Evolutionary conservation across 2,329 filamentous ascomycete genomes (phyloP).

Genomic region (Elsinoe ampelina): DNA sequence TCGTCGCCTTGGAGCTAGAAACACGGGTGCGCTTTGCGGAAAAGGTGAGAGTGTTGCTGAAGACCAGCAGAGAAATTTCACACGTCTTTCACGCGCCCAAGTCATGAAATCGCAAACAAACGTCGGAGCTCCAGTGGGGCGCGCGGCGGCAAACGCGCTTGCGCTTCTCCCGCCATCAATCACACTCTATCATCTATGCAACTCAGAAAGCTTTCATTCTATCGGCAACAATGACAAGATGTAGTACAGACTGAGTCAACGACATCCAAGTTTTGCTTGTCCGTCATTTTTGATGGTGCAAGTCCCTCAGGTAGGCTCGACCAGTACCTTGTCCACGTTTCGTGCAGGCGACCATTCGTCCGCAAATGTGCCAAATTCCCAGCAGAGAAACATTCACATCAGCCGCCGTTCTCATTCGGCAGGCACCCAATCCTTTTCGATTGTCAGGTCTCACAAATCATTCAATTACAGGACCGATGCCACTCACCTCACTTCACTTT

Average conservation of each 20-base stretch:
- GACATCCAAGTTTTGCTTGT: too few relatives aligned
- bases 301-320: too few relatives aligned
- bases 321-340: background rate
- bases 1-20: too few relatives aligned
- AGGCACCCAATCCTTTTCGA: too few relatives aligned
- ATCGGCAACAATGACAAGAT: too few relatives aligned
- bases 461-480: too few relatives aligned
- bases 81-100: slow-evolving; percentile 4
- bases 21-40: background rate
- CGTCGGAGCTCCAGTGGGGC: slow-evolving; percentile 10
- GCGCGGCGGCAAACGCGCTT: slow-evolving; percentile 1
- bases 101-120: background rate
- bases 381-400: too few relatives aligned
- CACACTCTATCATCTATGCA: background rate
- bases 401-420: too few relatives aligned
- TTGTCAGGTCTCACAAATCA: background rate
- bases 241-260: too few relatives aligned
- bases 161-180: background rate
- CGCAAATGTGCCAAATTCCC: too few relatives aligned
- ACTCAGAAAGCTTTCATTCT: background rate
- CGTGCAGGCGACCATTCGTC: background rate
- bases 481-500: background rate
- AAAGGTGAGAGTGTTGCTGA: background rate
- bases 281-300: too few relatives aligned
- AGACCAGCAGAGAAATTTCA: background rate